These are phyloP conservation scores for Thalia dealbata DNA, from an alignment of 176 grass and related monocot genomes.

Conservation along the genomic window DNA sequence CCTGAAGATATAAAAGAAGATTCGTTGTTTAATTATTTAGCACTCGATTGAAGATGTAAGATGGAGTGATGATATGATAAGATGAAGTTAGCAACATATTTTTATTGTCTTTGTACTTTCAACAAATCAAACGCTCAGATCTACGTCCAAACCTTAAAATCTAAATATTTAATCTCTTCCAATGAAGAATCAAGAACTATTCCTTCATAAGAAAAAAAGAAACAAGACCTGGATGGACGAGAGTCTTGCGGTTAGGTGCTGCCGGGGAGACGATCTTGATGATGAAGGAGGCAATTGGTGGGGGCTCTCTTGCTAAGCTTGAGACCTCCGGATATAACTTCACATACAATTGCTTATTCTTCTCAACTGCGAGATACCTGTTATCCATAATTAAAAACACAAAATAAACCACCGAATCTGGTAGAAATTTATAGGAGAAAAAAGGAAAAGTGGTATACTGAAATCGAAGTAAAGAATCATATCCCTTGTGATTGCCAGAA, in stretches of 20 bases:
- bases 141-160: too few species aligned
- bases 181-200: neutral
- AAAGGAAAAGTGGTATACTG: neutral
- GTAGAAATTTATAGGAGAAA: neutral
- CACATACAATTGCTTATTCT: constrained; percentile 79
- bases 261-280: constrained; percentile 71
- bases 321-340: constrained; percentile 76
- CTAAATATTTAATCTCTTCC: too few species aligned
- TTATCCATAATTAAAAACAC: neutral
- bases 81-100: too few species aligned
- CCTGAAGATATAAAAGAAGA: constrained; percentile 23
- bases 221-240: constrained; percentile 64
- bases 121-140: too few species aligned
- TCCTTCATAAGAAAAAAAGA: neutral
- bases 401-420: neutral
- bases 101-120: too few species aligned
- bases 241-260: constrained; percentile 54
- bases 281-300: constrained; percentile 82
- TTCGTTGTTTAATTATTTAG: too few species aligned
- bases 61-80: too few species aligned
- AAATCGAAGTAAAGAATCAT: neutral
- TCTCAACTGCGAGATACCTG: constrained; percentile 89
- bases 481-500: neutral
- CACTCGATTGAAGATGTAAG: too few species aligned
- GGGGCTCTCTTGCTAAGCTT: constrained; percentile 40